These are phyloP conservation scores for Triadica sebifera DNA, from an alignment of 345 rosid species.

Conservation along the genomic window DNA sequence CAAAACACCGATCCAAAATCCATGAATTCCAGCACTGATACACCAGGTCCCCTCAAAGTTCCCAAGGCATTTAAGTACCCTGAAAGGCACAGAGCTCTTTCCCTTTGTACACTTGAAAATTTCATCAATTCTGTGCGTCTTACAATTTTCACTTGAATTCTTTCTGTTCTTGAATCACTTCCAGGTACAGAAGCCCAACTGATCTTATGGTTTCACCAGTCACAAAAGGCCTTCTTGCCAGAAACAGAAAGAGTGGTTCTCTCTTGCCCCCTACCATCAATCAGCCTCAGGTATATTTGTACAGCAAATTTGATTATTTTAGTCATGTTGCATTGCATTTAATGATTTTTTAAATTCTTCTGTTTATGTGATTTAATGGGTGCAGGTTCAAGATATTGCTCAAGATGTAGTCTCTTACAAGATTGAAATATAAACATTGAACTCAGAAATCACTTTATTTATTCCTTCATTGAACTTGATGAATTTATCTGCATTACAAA, in stretches of 20 bases:
- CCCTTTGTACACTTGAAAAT: neutral
- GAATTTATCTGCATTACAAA: too few species aligned
- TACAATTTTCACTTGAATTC: neutral
- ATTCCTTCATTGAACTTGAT: too few species aligned
- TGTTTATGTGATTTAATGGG: neutral
- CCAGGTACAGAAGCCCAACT: conserved; percentile 81
- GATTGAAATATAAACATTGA: conserved; percentile 16
- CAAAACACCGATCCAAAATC: conserved; percentile 17
- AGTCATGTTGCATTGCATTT: neutral
- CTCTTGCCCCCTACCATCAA: conserved; percentile 63
- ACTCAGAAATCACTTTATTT: too few species aligned
- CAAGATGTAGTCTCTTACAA: conserved; percentile 33
- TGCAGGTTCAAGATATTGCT: conserved; percentile 33
- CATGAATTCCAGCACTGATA: conserved; percentile 32
- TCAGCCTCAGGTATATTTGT: conserved; percentile 42
- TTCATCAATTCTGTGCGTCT: too few species aligned
- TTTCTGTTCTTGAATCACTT: neutral
- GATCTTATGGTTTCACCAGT: conserved; percentile 83
- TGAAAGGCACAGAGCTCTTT: conserved; percentile 42
- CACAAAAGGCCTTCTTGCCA: conserved; percentile 74
- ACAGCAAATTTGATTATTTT: neutral
- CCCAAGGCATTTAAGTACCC: conserved; percentile 74
- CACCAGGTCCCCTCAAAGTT: conserved; percentile 66
- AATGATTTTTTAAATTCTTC: neutral
- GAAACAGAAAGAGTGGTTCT: conserved; percentile 54